These are phyloP conservation scores for Kodamaea sp. DNA, from an alignment of 1,139 yeast species.

Conservation along the genomic window DNA sequence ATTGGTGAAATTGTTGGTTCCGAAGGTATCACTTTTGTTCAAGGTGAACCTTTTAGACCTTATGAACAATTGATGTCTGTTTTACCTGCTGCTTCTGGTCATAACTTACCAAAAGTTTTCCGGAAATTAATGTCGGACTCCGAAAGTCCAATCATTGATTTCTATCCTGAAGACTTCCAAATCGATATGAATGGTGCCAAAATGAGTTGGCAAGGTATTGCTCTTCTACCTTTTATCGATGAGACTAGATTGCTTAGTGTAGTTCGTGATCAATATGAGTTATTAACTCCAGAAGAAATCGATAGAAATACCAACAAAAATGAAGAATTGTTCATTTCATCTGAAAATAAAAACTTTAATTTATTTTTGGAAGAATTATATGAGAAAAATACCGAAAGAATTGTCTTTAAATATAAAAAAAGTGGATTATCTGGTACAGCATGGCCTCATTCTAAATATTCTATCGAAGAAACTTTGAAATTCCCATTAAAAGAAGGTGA, in stretches of 20 bases:
- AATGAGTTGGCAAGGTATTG: conserved; percentile 95
- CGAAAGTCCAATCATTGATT: conserved; percentile 82
- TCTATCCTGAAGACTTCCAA: conserved; percentile 83
- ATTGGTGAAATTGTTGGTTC: conserved; percentile 45
- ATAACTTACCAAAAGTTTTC: conserved; percentile 79
- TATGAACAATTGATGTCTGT: conserved; percentile 98
- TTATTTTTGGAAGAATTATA: conserved; percentile 34
- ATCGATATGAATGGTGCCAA: conserved; percentile 95
- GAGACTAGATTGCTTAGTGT: conserved; percentile 66
- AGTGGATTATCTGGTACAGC: conserved; percentile 71
- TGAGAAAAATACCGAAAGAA: conserved; percentile 20
- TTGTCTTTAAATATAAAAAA: conserved; percentile 44
- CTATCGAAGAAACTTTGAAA: conserved; percentile 41
- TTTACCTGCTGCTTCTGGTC: conserved; percentile 95
- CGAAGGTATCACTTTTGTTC: conserved; percentile 57
- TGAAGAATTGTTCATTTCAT: conserved; percentile 60
- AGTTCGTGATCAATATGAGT: conserved; percentile 62
- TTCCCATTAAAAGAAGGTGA: conserved; percentile 63
- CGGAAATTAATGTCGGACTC: conserved; percentile 78
- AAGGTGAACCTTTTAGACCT: conserved; percentile 84
- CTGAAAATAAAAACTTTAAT: conserved; percentile 47
- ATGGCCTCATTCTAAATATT: conserved; percentile 37
- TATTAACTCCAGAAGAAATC: conserved; percentile 64
- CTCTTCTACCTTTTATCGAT: conserved; percentile 85
- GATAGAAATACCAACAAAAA: conserved; percentile 65